These are phyloP conservation scores for Cercophora samala DNA, from an alignment of 495 filamentous ascomycete genomes.

Conservation along the genomic window DNA sequence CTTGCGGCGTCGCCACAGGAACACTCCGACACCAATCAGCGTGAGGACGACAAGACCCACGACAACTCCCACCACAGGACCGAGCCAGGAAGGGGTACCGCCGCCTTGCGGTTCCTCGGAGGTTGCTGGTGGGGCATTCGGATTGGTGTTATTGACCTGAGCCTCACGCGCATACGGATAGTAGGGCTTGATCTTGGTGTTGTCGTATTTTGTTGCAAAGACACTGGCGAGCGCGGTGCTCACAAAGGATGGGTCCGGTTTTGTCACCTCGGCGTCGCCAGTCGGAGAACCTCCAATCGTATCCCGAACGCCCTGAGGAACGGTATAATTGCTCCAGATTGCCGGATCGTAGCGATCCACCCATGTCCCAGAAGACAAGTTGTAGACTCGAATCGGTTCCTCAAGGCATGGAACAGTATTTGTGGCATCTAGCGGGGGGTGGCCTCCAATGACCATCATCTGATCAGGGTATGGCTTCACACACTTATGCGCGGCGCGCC, in stretches of 20 bases:
- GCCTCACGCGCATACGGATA: conserved; percentile 55
- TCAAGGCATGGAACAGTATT: conserved; percentile 44
- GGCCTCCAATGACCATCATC: conserved; percentile 68
- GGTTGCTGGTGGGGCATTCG: conserved; percentile 10
- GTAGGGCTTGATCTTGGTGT: conserved; percentile 52
- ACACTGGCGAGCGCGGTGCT: conserved; percentile 48
- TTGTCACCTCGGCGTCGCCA: conserved; percentile 58
- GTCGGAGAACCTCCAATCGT: conserved; percentile 59
- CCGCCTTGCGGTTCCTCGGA: conserved; percentile 19
- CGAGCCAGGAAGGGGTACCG: conserved; percentile 58
- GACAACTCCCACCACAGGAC: conserved; percentile 64
- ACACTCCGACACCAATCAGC: conserved; percentile 47
- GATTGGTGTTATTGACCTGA: conserved; percentile 36
- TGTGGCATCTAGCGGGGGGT: conserved; percentile 23
- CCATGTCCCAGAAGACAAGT: conserved; percentile 58
- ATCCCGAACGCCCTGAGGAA: conserved; percentile 54
- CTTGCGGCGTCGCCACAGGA: conserved; percentile 55
- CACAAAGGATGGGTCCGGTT: conserved; percentile 49
- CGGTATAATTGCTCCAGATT: conserved; percentile 55
- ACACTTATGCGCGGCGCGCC: conserved; percentile 61
- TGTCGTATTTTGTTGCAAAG: conserved; percentile 56
- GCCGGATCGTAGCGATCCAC: conserved; percentile 59
- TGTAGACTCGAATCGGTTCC: conserved; percentile 59
- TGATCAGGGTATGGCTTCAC: conserved; percentile 67
- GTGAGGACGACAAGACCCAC: conserved; percentile 59